phyloP scores from a whole-genome alignment of 2,329 filamentous ascomycete species.

The Fusarium ramigenum region DNA sequence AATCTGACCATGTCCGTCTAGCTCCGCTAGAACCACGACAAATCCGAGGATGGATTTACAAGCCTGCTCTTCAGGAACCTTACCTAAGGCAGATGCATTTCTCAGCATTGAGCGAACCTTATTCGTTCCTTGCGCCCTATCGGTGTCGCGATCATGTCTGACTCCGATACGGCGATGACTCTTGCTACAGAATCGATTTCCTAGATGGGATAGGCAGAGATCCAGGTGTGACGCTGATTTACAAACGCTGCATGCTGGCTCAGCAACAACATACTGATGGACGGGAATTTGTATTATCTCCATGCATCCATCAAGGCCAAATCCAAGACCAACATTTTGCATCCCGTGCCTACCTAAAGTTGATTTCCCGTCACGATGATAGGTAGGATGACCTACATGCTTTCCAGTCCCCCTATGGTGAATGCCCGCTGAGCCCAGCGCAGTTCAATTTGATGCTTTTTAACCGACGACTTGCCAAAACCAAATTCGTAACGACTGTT shows the following conservation, averaged over 20 bases:
- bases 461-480: neutral
- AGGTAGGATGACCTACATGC: slow-evolving; percentile 23
- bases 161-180: slow-evolving; percentile 30
- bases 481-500: slow-evolving; percentile 4
- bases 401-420: neutral
- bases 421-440: neutral
- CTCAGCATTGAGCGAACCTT: slow-evolving; percentile 34
- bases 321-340: slow-evolving; percentile 30
- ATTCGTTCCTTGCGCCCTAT: slow-evolving; percentile 27
- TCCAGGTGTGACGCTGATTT: slow-evolving; percentile 26
- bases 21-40: slow-evolving; percentile 25
- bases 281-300: slow-evolving; percentile 3
- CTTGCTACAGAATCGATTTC: slow-evolving; percentile 15
- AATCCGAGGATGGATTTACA: slow-evolving; percentile 32
- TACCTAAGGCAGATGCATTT: slow-evolving; percentile 28
- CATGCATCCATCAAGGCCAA: slow-evolving; percentile 15
- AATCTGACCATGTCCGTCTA: slow-evolving; percentile 25
- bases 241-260: slow-evolving; percentile 1
- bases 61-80: slow-evolving; percentile 19
- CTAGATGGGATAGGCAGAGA: slow-evolving; percentile 11
- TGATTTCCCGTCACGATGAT: slow-evolving; percentile 34
- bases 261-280: neutral
- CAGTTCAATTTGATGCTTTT: neutral
- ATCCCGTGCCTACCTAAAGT: slow-evolving; percentile 27
- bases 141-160: slow-evolving; percentile 20